phyloP scores from a whole-genome alignment of 2,329 filamentous ascomycete species.

The Botryotinia narcissicola region DNA sequence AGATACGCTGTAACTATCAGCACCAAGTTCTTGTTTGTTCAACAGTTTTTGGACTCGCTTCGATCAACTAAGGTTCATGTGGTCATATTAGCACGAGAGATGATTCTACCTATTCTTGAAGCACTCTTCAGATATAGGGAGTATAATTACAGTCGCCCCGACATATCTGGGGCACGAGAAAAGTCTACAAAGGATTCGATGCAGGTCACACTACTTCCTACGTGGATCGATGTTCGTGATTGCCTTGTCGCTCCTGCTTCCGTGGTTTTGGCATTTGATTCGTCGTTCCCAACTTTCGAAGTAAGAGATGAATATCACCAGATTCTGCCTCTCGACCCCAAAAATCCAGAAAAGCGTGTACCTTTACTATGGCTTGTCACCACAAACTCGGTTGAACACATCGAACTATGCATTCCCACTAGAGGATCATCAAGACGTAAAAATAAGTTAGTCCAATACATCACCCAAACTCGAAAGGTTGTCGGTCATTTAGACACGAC shows the following conservation, averaged over 20 bases:
- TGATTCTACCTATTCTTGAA: conserved; percentile 52
- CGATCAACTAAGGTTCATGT: conserved; percentile 47
- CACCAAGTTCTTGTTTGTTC: conserved; percentile 59
- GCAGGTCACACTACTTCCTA: conserved; percentile 33
- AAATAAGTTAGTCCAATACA: conserved; percentile 29
- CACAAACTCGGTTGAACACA: conserved; percentile 36
- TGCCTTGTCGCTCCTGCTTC: conserved; percentile 25
- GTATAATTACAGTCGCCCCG: conserved; percentile 38
- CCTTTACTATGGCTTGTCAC: conserved; percentile 34
- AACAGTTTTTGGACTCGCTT: conserved; percentile 51
- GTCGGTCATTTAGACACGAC: conserved; percentile 26
- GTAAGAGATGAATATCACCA: conserved; percentile 20
- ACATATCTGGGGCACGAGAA: conserved; percentile 33
- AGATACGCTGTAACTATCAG: conserved; percentile 57
- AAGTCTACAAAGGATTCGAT: conserved; percentile 25
- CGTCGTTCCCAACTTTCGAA: conserved; percentile 20
- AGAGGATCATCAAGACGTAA: conserved; percentile 27
- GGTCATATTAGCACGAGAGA: conserved; percentile 52
- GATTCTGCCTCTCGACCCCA: conserved; percentile 22
- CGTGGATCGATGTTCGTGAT: conserved; percentile 23
- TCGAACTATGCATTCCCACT: conserved; percentile 33
- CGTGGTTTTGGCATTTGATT: conserved; percentile 32
- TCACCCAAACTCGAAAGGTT: conserved; percentile 28
- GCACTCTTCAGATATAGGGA: conserved; percentile 46
- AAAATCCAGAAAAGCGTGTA: conserved; percentile 21